A percentile compares a stretch with the other conserved stretches of the same genome.
phyloP scores from a whole-genome alignment of 805 yeast genomes.

The Sugiyamaella qingdaonensis region DNA sequence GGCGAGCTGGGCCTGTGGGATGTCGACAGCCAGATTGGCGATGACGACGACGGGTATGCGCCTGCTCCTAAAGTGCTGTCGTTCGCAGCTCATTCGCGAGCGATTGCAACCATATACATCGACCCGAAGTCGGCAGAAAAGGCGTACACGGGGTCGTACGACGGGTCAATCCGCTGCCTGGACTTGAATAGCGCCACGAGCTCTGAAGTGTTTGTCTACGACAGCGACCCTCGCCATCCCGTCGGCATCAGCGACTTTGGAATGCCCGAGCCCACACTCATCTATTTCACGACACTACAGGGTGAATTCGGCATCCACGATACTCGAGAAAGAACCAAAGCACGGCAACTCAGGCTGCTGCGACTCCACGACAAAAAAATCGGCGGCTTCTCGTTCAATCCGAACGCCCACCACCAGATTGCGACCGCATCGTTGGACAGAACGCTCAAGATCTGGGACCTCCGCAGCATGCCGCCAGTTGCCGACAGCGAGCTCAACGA shows the following conservation, averaged over 20 bases:
- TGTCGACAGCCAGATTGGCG: conserved; percentile 42
- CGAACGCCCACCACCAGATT: conserved; percentile 56
- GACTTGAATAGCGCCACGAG: conserved; percentile 62
- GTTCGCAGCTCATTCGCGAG: conserved; percentile 70
- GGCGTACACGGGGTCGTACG: conserved; percentile 73
- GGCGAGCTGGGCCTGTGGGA: conserved; percentile 92
- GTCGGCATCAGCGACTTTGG: conserved; percentile 74
- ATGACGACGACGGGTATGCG: conserved; percentile 34
- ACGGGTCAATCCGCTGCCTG: conserved; percentile 74
- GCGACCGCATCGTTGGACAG: conserved; percentile 91
- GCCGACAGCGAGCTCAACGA: conserved; percentile 17
- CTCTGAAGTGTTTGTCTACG: conserved; percentile 55
- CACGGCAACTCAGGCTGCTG: conserved; percentile 35
- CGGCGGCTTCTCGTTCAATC: conserved; percentile 83
- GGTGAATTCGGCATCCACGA: conserved; percentile 82
- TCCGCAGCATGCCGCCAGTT: conserved; percentile 44
- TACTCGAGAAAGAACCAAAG: conserved; percentile 45
- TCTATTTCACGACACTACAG: conserved; percentile 70
- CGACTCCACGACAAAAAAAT: conserved; percentile 86
- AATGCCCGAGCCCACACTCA: conserved; percentile 50
- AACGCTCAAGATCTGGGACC: conserved; percentile 81
- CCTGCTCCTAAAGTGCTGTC: conserved; percentile 47
- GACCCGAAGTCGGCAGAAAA: conserved; percentile 48
- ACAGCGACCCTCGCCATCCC: conserved; percentile 41
- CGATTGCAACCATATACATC: conserved; percentile 61